Percentiles rank a stretch among this genome's conserved stretches.
Conservation (phyloP, 768 basidiomycete genomes). For the Lyophyllum semitale region DNA sequence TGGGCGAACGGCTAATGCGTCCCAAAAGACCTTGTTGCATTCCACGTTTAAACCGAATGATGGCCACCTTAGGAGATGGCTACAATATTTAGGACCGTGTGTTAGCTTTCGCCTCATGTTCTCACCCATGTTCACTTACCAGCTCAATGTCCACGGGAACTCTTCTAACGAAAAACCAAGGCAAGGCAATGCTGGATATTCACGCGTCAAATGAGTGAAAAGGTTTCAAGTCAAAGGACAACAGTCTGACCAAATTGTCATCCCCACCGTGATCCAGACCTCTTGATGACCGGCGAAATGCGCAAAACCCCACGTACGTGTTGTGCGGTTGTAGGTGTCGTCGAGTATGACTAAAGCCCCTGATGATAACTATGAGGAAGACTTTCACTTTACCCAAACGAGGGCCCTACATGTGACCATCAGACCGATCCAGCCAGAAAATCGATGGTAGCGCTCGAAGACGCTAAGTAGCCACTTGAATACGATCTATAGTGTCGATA, state of each 20-base stretch:
- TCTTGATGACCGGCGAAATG: constrained; percentile 68
- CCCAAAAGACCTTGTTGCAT: constrained; percentile 84
- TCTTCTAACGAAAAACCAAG: constrained; percentile 76
- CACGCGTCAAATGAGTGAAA: not conserved
- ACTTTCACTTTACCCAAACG: not conserved
- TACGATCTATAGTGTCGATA: not conserved
- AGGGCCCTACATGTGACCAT: constrained; percentile 45
- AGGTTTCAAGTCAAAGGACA: not conserved
- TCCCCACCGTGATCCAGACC: constrained; percentile 75
- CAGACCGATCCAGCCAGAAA: constrained; percentile 73
- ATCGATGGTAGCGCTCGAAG: constrained; percentile 80
- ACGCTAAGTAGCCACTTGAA: constrained; percentile 42
- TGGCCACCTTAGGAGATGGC: constrained; percentile 80
- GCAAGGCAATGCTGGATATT: constrained; percentile 57
- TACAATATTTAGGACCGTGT: constrained; percentile 24
- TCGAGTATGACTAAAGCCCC: constrained; percentile 71
- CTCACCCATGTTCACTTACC: constrained; percentile 40
- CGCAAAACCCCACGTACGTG: constrained; percentile 55
- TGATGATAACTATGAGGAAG: constrained; percentile 12
- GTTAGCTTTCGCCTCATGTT: constrained; percentile 7
- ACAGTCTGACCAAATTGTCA: constrained; percentile 66
- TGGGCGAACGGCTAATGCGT: constrained; percentile 68
- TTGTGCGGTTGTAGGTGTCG: constrained; percentile 59
- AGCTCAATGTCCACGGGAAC: constrained; percentile 76
- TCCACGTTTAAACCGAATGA: constrained; percentile 77